phyloP scores from a whole-genome alignment of 2,329 filamentous ascomycete species.

The Hypoxylon sp. region DNA sequence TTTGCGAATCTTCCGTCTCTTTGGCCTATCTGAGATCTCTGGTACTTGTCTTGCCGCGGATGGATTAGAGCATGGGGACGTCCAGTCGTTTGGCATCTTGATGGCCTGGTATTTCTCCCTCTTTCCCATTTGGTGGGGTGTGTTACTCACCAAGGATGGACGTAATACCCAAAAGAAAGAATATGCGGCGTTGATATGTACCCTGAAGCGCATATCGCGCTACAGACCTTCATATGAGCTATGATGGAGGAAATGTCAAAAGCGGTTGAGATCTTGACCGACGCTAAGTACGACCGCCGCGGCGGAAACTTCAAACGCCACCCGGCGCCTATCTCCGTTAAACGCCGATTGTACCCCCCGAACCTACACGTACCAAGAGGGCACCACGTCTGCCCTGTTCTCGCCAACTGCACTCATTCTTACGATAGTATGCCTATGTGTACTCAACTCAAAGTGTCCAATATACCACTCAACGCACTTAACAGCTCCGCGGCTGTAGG shows the following conservation, averaged over 20 bases:
- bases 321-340: neutral
- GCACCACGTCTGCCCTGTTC: too few relatives aligned
- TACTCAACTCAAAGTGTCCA: neutral
- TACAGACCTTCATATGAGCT: too few relatives aligned
- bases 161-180: too few relatives aligned
- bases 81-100: conserved; percentile 1
- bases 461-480: neutral
- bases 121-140: neutral
- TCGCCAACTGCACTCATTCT: too few relatives aligned
- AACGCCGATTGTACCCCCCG: neutral
- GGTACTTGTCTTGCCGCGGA: conserved; percentile 5
- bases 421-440: too few relatives aligned
- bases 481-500: neutral
- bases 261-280: too few relatives aligned
- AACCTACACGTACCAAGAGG: too few relatives aligned
- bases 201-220: too few relatives aligned
- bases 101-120: neutral
- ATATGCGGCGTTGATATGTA: too few relatives aligned
- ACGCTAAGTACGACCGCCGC: conserved; percentile 15
- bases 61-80: neutral
- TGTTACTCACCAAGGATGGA: too few relatives aligned
- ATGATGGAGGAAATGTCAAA: too few relatives aligned
- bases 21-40: conserved; percentile 23
- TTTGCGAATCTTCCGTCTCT: conserved; percentile 57
- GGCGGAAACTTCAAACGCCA: conserved; percentile 11